Conservation (phyloP, 2,329 filamentous ascomycete genomes). For the Pseudovirgaria hyperparasitica region DNA sequence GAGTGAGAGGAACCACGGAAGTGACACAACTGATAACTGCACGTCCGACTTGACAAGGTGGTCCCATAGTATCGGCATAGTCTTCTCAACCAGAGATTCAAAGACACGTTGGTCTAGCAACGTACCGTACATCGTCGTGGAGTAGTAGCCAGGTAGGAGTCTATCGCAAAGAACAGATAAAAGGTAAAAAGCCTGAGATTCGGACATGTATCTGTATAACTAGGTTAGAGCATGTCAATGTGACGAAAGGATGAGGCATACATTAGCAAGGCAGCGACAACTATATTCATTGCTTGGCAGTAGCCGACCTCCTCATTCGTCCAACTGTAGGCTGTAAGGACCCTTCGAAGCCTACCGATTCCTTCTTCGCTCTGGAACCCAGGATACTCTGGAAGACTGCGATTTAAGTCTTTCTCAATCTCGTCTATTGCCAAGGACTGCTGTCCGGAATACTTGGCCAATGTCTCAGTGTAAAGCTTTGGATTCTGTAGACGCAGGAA, state of each 20-base stretch:
- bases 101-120: constrained; percentile 95
- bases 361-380: constrained; percentile 95
- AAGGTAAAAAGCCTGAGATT: constrained; percentile 88
- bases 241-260: constrained; percentile 25
- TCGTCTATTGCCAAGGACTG: constrained; percentile 95
- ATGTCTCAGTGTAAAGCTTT: constrained; percentile 68
- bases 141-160: constrained; percentile 91
- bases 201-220: constrained; percentile 68
- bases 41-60: constrained; percentile 96
- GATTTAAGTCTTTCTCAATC: constrained; percentile 96
- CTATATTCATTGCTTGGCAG: constrained; percentile 99
- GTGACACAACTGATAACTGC: constrained; percentile 89
- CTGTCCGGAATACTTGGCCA: constrained; percentile 69
- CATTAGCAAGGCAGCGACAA: constrained; percentile 93
- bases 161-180: constrained; percentile 86
- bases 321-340: constrained; percentile 97
- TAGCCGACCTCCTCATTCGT: constrained; percentile 91
- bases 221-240: constrained; percentile 14
- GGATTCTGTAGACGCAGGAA: constrained; percentile 81
- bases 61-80: constrained; percentile 97
- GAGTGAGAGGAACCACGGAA: constrained; percentile 94
- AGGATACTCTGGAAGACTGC: constrained; percentile 91
- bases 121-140: constrained; percentile 97
- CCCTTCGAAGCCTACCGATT: constrained; percentile 75
- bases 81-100: constrained; percentile 94